phyloP scores from a whole-genome alignment of 352 stramenopile species.

The Phytophthora gonapodyides region DNA sequence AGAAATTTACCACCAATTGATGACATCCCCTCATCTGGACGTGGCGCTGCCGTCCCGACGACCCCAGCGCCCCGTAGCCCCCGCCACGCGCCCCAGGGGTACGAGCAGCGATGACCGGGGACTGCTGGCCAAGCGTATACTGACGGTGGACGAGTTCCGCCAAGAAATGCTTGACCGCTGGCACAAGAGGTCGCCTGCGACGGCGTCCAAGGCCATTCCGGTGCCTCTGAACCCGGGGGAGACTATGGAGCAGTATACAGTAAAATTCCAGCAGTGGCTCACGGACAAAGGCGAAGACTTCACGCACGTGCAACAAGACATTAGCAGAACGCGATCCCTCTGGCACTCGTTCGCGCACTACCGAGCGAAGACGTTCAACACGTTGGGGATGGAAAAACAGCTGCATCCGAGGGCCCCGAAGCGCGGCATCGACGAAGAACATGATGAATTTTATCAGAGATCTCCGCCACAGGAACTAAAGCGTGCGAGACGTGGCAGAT shows the following conservation, averaged over 20 bases:
- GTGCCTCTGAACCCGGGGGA: constrained; percentile 5
- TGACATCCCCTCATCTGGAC: no score
- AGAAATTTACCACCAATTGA: no score
- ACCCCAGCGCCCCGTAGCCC: no score
- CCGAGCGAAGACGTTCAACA: background rate
- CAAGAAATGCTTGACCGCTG: constrained; percentile 8
- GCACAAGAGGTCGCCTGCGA: background rate
- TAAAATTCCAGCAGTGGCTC: constrained; percentile 3
- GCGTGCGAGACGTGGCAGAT: constrained; percentile 9
- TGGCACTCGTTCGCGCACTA: constrained; percentile 9
- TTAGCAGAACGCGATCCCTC: no score
- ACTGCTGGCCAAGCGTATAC: constrained; percentile 4
- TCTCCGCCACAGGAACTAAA: constrained; percentile 10
- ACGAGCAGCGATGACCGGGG: no score
- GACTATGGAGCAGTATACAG: background rate
- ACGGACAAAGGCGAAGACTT: background rate
- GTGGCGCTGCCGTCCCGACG: no score
- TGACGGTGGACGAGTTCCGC: constrained; percentile 1
- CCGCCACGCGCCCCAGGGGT: no score
- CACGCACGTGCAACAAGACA: constrained; percentile 3
- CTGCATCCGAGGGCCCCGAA: background rate
- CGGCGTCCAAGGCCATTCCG: constrained; percentile 4
- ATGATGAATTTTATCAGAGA: constrained; percentile 15
- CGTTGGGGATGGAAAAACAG: background rate
- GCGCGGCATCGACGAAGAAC: constrained; percentile 22